A percentile compares a stretch with the other conserved stretches of the same genome.
These are phyloP conservation scores for Globisporangium barbulae DNA, from an alignment of 352 stramenopile genomes.

Conservation along the genomic window DNA sequence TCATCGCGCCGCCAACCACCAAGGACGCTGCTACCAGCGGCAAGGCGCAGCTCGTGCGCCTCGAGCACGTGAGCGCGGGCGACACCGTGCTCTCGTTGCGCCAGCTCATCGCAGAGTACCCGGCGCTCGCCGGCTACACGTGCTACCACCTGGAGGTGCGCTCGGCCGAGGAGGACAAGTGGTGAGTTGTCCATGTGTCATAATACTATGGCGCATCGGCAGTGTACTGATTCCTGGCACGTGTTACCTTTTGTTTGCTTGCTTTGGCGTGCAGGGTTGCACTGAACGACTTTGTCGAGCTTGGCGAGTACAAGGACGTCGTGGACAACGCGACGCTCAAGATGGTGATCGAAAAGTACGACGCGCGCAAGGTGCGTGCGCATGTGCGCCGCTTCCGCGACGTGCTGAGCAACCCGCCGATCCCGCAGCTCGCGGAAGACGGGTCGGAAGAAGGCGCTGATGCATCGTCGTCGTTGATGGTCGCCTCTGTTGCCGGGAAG, in stretches of 20 bases:
- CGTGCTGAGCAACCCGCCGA: slow-evolving; percentile 77
- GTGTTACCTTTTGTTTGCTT: not conserved
- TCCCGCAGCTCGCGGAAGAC: slow-evolving; percentile 44
- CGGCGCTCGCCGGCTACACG: slow-evolving; percentile 78
- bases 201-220: not conserved
- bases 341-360: slow-evolving; percentile 88
- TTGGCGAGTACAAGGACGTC: slow-evolving; percentile 76
- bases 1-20: slow-evolving; percentile 44
- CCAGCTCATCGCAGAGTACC: slow-evolving; percentile 83
- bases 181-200: slow-evolving; percentile 18
- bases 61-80: slow-evolving; percentile 67
- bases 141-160: slow-evolving; percentile 81
- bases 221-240: not conserved
- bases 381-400: slow-evolving; percentile 86
- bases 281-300: slow-evolving; percentile 86
- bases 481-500: slow-evolving; percentile 10
- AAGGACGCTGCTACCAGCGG: slow-evolving; percentile 9
- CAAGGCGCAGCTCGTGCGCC: slow-evolving; percentile 31
- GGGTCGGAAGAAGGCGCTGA: not conserved
- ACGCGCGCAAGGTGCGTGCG: slow-evolving; percentile 75
- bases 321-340: slow-evolving; percentile 58
- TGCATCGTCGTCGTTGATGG: not conserved
- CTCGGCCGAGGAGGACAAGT: slow-evolving; percentile 20
- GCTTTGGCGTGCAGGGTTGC: slow-evolving; percentile 27
- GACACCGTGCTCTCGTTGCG: slow-evolving; percentile 83